Evolutionary conservation across 306 rosid genomes (phyloP).

Genomic region (Hippophae tibetana): DNA sequence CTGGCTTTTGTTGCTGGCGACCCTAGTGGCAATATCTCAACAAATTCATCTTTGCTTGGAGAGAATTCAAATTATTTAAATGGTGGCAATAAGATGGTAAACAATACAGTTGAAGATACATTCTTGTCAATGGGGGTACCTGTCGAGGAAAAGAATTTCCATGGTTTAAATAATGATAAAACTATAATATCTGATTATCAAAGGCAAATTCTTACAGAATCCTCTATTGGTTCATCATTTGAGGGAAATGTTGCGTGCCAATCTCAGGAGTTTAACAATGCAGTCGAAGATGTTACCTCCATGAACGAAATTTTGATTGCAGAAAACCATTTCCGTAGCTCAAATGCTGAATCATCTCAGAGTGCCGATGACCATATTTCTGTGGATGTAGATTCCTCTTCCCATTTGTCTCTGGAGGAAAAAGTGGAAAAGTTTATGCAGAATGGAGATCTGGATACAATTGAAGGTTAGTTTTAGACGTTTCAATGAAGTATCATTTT

Average conservation of each 20-base stretch:
- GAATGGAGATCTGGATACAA: slow-evolving; percentile 62
- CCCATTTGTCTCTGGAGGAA: slow-evolving; percentile 39
- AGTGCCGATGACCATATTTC: slow-evolving; percentile 27
- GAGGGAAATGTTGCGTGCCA: slow-evolving; percentile 25
- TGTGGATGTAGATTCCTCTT: slow-evolving; percentile 15
- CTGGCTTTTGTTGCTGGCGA: neutral
- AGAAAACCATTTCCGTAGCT: slow-evolving; percentile 23
- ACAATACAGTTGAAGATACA: slow-evolving; percentile 1
- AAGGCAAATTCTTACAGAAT: slow-evolving; percentile 8
- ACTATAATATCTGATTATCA: slow-evolving; percentile 5
- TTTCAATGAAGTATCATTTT: neutral
- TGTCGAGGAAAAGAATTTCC: neutral
- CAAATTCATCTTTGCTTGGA: neutral
- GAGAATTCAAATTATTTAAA: neutral
- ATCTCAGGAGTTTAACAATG: slow-evolving; percentile 25
- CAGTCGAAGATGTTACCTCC: slow-evolving; percentile 25
- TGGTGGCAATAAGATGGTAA: neutral
- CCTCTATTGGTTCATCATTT: slow-evolving; percentile 16
- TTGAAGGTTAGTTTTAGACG: slow-evolving; percentile 41
- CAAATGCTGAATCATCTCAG: slow-evolving; percentile 15
- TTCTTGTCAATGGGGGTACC: slow-evolving; percentile 1
- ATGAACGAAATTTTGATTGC: slow-evolving; percentile 15
- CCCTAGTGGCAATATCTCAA: slow-evolving; percentile 1
- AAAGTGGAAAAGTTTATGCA: slow-evolving; percentile 69
- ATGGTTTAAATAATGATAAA: slow-evolving; percentile 2